Evolutionary conservation across 805 yeast genomes (phyloP).

Genomic region (Helenozyma baotianmanensis): DNA sequence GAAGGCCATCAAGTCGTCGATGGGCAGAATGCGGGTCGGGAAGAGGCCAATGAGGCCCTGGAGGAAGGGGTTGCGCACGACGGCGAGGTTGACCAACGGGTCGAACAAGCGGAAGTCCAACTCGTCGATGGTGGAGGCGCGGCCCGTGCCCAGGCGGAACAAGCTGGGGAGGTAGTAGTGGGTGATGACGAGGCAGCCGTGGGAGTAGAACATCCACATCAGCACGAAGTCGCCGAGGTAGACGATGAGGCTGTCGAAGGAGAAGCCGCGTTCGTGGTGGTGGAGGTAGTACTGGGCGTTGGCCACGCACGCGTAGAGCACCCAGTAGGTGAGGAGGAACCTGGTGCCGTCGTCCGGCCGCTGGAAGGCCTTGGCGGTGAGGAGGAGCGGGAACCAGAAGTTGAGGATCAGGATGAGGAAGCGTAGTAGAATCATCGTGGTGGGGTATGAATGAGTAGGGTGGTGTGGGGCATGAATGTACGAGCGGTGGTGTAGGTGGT

Average conservation of each 20-base stretch:
- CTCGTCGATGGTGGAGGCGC: neutral
- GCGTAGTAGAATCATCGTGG: constrained; percentile 1
- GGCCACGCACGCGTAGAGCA: constrained; percentile 5
- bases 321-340: constrained; percentile 12
- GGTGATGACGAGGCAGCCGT: constrained; percentile 10
- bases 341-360: constrained; percentile 5
- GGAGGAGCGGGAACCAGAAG: constrained; percentile 11
- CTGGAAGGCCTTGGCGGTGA: constrained; percentile 8
- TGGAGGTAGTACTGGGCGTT: constrained; percentile 2
- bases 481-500: no score
- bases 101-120: constrained; percentile 4
- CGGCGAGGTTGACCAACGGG: constrained; percentile 4
- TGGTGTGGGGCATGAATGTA: no score
- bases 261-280: neutral
- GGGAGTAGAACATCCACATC: constrained; percentile 13
- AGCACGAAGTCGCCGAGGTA: constrained; percentile 5
- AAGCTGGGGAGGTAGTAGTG: constrained; percentile 7
- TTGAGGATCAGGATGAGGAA: constrained; percentile 4
- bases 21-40: constrained; percentile 1
- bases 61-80: constrained; percentile 6
- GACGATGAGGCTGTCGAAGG: constrained; percentile 1
- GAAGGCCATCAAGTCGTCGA: constrained; percentile 8
- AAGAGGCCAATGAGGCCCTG: constrained; percentile 2
- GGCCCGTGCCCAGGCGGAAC: neutral
- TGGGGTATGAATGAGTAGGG: no score